Evolutionary conservation across 192 early-diverging fungal genomes (phyloP), one percentile per base, ranked within the genome.

Genomic region (Rhizophagus sp.): DNA sequence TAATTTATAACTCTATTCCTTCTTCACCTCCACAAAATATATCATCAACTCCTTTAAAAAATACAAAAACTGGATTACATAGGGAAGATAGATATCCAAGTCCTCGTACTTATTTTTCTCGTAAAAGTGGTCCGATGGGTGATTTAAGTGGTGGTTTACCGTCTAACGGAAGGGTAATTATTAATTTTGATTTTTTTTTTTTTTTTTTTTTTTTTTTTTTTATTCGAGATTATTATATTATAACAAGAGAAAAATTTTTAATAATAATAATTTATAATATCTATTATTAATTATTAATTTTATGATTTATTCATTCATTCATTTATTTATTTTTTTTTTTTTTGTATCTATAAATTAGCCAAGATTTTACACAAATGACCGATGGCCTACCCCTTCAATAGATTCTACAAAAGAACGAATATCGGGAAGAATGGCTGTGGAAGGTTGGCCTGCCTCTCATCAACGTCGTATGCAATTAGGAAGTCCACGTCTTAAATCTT

Each of bases 381-480:
- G 41, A 65, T 77, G 61, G 34, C 75, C 62, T 24, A 22, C 39
- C 25, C 63, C 75, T 63, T 25, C 63, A 47, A 77, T 66, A 27
- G 75, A 77, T 24, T 17, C 75, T 17, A 36, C 75, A 3, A 62
- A 62, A 41, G 75, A 77, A 77, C 61, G 63, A 12, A 70, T 24
- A 30, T 39, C 61, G 13, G 39, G 62, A 49, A 25, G 63, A 63
- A 77, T 41, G 63, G 24, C 17, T 17, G 66, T 66, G 25, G 75
- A 77, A 66, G 75, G 75, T 47, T 77, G 75, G 75, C 75, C 75
- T 66, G 17, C 75, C n/a, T 67, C 75, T 3, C 34, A 36, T 4
- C 75, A 39, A 47, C 75, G 75, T 49, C 62, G 75, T 17, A 77
- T 77, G 75, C 33, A 77, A 66, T 66, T 77, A 41, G 75, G 41